phyloP scores from a whole-genome alignment of 2,329 filamentous ascomycete genomes.

The Aschersonia sp. region DNA sequence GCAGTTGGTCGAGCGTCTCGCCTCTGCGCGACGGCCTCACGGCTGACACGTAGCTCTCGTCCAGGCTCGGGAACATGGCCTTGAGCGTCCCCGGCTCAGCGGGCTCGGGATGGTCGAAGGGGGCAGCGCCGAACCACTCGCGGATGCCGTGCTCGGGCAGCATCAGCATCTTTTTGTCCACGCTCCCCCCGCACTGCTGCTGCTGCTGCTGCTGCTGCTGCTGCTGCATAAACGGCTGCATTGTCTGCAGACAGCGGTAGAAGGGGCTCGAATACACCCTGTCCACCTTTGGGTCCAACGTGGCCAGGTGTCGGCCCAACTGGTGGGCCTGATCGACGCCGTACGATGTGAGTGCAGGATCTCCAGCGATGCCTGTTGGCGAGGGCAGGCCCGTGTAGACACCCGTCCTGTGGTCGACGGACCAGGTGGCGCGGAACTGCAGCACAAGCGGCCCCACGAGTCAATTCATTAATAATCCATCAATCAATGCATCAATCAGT shows the following conservation, averaged over 20 bases:
- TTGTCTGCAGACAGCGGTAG: conserved; percentile 77
- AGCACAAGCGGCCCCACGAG: conserved; percentile 2
- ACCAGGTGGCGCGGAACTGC: conserved; percentile 85
- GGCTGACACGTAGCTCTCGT: conserved; percentile 42
- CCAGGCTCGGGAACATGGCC: conserved; percentile 50
- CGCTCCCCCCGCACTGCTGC: no score
- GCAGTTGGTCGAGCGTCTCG: conserved; percentile 66
- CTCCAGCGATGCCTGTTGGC: conserved; percentile 76
- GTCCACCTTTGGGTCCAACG: conserved; percentile 52
- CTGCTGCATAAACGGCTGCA: conserved; percentile 51
- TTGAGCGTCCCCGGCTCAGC: conserved; percentile 49
- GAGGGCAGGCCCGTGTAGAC: conserved; percentile 61
- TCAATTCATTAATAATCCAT: no score
- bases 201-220: conserved; percentile 15
- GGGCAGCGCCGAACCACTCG: conserved; percentile 84
- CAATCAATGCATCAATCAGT: conserved; percentile 2
- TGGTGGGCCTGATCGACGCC: conserved; percentile 74
- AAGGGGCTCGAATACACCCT: conserved; percentile 74
- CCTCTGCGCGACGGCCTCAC: conserved; percentile 56
- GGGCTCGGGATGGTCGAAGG: conserved; percentile 73
- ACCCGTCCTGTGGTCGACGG: conserved; percentile 67
- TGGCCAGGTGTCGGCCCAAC: conserved; percentile 51
- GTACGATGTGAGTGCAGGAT: conserved; percentile 76
- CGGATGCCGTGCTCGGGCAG: conserved; percentile 46
- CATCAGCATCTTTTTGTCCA: conserved; percentile 15